Percentiles rank a stretch among this genome's conserved stretches.
Conservation (phyloP, 1,284 basidiomycete species). For the Blastosporella zonata region DNA sequence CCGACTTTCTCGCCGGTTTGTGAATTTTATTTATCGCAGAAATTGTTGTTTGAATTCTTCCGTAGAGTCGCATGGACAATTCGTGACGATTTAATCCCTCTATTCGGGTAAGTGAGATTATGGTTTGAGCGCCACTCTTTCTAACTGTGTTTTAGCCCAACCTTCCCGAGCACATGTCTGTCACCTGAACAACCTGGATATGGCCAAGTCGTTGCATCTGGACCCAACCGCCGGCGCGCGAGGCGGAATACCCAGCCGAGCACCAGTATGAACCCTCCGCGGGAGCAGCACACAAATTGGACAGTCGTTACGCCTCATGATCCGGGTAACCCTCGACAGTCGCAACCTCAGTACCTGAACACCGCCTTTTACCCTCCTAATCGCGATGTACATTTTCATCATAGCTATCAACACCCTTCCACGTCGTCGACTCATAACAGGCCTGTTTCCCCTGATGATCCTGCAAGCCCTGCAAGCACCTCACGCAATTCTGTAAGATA, state of each 20-base stretch:
- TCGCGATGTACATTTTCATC: slow-evolving; percentile 15
- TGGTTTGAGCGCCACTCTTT: slow-evolving; percentile 9
- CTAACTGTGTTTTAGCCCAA: slow-evolving; percentile 41
- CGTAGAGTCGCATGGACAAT: slow-evolving; percentile 84
- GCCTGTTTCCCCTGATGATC: slow-evolving; percentile 12
- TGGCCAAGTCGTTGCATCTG: slow-evolving; percentile 69
- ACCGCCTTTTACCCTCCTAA: slow-evolving; percentile 15
- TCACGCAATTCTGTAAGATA: slow-evolving; percentile 22
- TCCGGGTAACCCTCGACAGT: slow-evolving; percentile 15
- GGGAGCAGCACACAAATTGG: slow-evolving; percentile 31
- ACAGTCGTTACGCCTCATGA: slow-evolving; percentile 33
- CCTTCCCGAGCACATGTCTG: slow-evolving; percentile 74
- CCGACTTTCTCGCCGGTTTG: slow-evolving; percentile 70
- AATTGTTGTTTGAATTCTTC: slow-evolving; percentile 9
- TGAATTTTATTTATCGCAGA: slow-evolving; percentile 20
- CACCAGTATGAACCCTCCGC: slow-evolving; percentile 21
- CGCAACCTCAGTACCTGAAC: slow-evolving; percentile 16
- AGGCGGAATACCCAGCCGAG: slow-evolving; percentile 37
- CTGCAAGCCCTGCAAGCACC: slow-evolving; percentile 9
- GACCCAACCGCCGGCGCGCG: slow-evolving; percentile 58
- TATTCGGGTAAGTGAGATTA: slow-evolving; percentile 64
- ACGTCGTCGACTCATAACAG: slow-evolving; percentile 3
- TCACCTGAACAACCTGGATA: slow-evolving; percentile 80
- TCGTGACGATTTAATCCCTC: slow-evolving; percentile 75
- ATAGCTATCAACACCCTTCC: slow-evolving; percentile 13